Evolutionary conservation across 768 basidiomycete genomes (phyloP).

Genomic region (Auricularia cornea): DNA sequence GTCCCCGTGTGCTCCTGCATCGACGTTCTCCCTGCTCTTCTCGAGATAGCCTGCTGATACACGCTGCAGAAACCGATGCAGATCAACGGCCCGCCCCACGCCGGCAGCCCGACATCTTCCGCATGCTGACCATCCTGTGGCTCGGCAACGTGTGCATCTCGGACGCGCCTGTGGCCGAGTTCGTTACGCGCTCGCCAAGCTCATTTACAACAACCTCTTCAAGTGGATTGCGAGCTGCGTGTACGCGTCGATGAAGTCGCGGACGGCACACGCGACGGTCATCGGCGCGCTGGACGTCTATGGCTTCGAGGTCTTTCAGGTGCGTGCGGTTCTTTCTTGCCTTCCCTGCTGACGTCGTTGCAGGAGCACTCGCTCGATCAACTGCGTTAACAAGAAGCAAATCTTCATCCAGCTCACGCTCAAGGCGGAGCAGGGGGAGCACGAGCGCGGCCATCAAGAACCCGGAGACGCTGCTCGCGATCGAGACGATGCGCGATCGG

Average conservation of each 20-base stretch:
- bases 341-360: not conserved
- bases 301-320: constrained; percentile 98
- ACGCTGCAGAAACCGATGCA: constrained; percentile 76
- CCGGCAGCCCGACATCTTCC: constrained; percentile 86
- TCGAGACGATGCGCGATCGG: constrained; percentile 97
- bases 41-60: too few relatives aligned
- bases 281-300: constrained; percentile 98
- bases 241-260: constrained; percentile 95
- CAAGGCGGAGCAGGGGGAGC: constrained; percentile 99
- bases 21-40: too few relatives aligned
- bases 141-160: constrained; percentile 79
- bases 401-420: constrained; percentile 98
- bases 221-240: constrained; percentile 98
- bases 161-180: constrained; percentile 85
- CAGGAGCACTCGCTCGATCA: constrained; percentile 97
- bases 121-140: constrained; percentile 93
- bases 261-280: constrained; percentile 61
- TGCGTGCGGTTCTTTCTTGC: constrained; percentile 20
- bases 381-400: constrained; percentile 99
- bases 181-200: constrained; percentile 90
- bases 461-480: constrained; percentile 96
- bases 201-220: constrained; percentile 96
- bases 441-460: constrained; percentile 98
- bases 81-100: constrained; percentile 70
- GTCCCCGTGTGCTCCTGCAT: too few relatives aligned